A percentile compares a stretch with the other conserved stretches of the same genome.
These are phyloP conservation scores for Pythium scleroteichum DNA, from an alignment of 352 stramenopile species.

Conservation along the genomic window DNA sequence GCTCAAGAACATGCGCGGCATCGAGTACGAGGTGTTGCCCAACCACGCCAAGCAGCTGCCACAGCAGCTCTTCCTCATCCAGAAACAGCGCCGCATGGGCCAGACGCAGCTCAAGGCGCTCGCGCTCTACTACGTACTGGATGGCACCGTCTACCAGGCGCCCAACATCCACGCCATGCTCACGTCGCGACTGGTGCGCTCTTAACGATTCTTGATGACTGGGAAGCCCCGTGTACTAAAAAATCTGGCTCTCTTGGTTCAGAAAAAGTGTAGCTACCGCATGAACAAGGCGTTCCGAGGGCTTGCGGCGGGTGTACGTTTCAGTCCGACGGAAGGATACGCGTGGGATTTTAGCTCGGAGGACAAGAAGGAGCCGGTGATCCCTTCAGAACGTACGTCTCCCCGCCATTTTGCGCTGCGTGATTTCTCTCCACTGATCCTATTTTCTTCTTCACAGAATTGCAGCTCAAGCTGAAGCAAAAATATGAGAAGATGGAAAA, in stretches of 20 bases:
- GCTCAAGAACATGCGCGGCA: slow-evolving; percentile 84
- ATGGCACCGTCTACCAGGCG: slow-evolving; percentile 85
- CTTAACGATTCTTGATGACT: neutral
- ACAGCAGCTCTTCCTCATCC: slow-evolving; percentile 86
- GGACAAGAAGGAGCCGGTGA: slow-evolving; percentile 84
- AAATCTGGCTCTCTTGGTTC: neutral
- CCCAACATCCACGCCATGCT: slow-evolving; percentile 90
- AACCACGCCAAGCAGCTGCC: slow-evolving; percentile 84
- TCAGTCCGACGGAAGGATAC: slow-evolving; percentile 85
- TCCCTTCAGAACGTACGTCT: slow-evolving; percentile 78
- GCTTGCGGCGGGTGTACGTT: slow-evolving; percentile 73
- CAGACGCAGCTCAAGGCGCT: slow-evolving; percentile 80
- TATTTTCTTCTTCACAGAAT: slow-evolving; percentile 48
- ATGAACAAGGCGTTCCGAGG: slow-evolving; percentile 84
- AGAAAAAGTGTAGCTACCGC: slow-evolving; percentile 89
- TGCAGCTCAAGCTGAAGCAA: slow-evolving; percentile 86
- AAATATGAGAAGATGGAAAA: slow-evolving; percentile 89
- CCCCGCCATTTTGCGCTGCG: no score
- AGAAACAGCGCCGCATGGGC: slow-evolving; percentile 79
- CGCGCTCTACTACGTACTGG: slow-evolving; percentile 89
- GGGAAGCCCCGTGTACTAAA: no score
- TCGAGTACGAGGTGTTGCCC: slow-evolving; percentile 88
- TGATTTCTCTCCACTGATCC: no score
- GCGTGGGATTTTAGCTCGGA: slow-evolving; percentile 87
- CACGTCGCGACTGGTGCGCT: slow-evolving; percentile 74